Percentiles rank a stretch among this genome's conserved stretches.
Conservation (phyloP, 1,284 basidiomycete species). For the Rhodotorula sp. region DNA sequence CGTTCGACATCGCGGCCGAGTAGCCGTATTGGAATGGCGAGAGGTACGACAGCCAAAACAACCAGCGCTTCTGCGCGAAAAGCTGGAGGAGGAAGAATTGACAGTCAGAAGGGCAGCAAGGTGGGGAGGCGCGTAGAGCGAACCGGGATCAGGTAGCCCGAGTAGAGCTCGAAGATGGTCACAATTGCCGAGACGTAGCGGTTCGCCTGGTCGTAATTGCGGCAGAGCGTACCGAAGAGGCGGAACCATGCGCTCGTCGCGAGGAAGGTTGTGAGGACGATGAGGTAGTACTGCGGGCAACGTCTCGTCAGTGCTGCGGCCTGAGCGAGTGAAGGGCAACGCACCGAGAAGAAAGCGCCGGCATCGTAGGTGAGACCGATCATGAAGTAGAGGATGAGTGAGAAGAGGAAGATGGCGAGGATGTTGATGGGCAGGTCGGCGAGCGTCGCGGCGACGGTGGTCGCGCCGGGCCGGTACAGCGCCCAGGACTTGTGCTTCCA, state of each 20-base stretch:
- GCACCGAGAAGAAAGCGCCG: conserved; percentile 56
- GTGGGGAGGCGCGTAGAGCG: not conserved
- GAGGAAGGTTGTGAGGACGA: conserved; percentile 53
- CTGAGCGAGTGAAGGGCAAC: not conserved
- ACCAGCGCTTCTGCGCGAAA: conserved; percentile 20
- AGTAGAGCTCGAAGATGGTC: conserved; percentile 22
- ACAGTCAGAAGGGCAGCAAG: not conserved
- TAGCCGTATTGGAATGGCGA: conserved; percentile 55
- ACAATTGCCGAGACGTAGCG: not conserved
- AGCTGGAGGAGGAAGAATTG: not conserved
- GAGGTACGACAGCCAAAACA: conserved; percentile 45
- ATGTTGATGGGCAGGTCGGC: conserved; percentile 57
- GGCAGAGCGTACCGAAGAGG: conserved; percentile 54
- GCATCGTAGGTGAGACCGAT: conserved; percentile 53
- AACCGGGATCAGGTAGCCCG: conserved; percentile 42
- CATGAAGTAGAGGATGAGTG: conserved; percentile 53
- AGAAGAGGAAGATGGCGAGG: conserved; percentile 56
- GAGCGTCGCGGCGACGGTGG: conserved; percentile 62
- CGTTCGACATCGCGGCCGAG: conserved; percentile 56
- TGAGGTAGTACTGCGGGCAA: conserved; percentile 46
- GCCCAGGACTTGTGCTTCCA: conserved; percentile 64
- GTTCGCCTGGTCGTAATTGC: conserved; percentile 55
- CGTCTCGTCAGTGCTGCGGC: not conserved
- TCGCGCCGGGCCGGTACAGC: conserved; percentile 75
- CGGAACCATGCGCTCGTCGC: conserved; percentile 57